A percentile compares a stretch with the other conserved stretches of the same genome.
Conservation (phyloP, 2,329 filamentous ascomycete genomes). For the Herpotrichia juniperi region DNA sequence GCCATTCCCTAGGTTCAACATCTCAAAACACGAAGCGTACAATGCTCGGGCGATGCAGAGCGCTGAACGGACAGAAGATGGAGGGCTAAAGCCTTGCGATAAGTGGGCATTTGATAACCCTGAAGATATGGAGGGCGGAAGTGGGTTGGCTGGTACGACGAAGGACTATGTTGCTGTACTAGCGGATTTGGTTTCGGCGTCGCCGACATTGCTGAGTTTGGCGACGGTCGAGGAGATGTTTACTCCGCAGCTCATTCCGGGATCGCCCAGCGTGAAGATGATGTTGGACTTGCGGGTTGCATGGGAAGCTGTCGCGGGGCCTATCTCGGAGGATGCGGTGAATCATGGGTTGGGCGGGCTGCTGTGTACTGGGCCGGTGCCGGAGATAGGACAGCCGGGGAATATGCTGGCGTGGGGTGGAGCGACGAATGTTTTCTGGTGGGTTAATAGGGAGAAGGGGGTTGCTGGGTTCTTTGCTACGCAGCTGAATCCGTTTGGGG, state of each 20-base stretch:
- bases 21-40: constrained; percentile 19
- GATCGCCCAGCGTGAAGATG: constrained; percentile 18
- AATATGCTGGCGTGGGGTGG: constrained; percentile 23
- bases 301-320: constrained; percentile 15
- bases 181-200: constrained; percentile 23
- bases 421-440: constrained; percentile 29
- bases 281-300: constrained; percentile 16
- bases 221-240: constrained; percentile 27
- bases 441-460: constrained; percentile 29
- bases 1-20: constrained; percentile 28
- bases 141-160: constrained; percentile 24
- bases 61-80: constrained; percentile 21
- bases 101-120: constrained; percentile 17
- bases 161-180: constrained; percentile 31
- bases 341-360: constrained; percentile 21
- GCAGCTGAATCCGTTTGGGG: constrained; percentile 14
- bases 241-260: constrained; percentile 27
- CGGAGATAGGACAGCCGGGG: constrained; percentile 10
- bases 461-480: constrained; percentile 32
- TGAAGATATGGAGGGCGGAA: constrained; percentile 23
- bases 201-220: constrained; percentile 20
- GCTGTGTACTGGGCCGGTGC: constrained; percentile 13
- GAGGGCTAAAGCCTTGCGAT: constrained; percentile 17
- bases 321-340: constrained; percentile 15
- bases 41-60: constrained; percentile 23